These are phyloP conservation scores for Ophiostoma sp. DNA, from an alignment of 2,329 filamentous ascomycete species.

Conservation along the genomic window DNA sequence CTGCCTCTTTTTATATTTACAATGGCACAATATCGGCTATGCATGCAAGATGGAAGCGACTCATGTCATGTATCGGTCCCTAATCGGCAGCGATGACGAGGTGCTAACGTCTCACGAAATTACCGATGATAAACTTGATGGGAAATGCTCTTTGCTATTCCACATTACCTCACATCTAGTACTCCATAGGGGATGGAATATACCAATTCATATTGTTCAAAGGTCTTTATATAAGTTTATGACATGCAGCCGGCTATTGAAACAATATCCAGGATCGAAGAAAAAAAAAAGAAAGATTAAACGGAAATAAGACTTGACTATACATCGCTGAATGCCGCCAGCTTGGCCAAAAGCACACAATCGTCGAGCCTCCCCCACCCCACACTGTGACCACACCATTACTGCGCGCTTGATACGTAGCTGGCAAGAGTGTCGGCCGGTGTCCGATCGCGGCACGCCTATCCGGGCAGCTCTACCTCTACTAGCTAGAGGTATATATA, in stretches of 20 bases:
- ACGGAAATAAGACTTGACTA: background rate
- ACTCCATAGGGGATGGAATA: background rate
- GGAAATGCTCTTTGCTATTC: background rate
- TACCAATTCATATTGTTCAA: background rate
- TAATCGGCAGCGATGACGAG: background rate
- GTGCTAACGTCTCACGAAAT: background rate
- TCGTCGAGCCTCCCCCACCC: background rate
- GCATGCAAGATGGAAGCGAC: background rate
- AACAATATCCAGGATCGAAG: no score
- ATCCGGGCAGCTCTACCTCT: background rate
- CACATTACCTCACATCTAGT: background rate
- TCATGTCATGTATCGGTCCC: background rate
- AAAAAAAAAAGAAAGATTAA: background rate
- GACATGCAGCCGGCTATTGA: no score
- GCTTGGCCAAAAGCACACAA: conserved; percentile 9
- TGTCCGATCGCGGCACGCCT: conserved; percentile 2
- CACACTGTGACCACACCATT: conserved; percentile 4
- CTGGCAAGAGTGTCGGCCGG: background rate
- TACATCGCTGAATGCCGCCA: background rate
- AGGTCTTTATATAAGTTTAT: no score
- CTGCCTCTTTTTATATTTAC: background rate
- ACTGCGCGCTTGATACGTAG: background rate
- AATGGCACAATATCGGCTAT: background rate
- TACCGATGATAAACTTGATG: no score
- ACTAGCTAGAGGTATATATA: no score